phyloP scores from a whole-genome alignment of 2,329 filamentous ascomycete genomes.

The Diaporthe sp. region DNA sequence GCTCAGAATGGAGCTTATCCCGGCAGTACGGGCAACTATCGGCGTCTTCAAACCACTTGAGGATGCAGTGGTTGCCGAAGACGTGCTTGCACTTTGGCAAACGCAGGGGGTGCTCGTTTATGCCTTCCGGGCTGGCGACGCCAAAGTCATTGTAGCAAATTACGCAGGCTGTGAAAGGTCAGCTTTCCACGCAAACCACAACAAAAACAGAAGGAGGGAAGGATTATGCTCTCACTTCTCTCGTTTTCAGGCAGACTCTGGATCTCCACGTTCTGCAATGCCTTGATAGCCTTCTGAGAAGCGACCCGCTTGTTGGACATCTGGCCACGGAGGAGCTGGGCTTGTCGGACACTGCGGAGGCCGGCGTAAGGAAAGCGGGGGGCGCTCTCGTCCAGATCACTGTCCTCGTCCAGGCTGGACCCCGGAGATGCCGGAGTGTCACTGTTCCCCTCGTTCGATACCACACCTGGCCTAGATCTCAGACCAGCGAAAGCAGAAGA shows the following conservation, averaged over 20 bases:
- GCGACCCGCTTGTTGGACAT: slow-evolving; percentile 61
- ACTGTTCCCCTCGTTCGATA: slow-evolving; percentile 10
- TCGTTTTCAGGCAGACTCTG: slow-evolving; percentile 61
- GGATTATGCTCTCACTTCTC: slow-evolving; percentile 57
- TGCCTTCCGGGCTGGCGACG: slow-evolving; percentile 68
- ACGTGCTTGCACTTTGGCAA: slow-evolving; percentile 75
- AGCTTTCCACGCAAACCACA: slow-evolving; percentile 7
- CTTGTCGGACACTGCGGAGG: slow-evolving; percentile 35
- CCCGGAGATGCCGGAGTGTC: slow-evolving; percentile 17
- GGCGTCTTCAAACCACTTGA: slow-evolving; percentile 75
- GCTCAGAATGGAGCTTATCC: slow-evolving; percentile 70
- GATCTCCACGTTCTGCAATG: slow-evolving; percentile 62
- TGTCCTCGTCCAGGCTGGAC: slow-evolving; percentile 39
- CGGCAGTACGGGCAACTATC: slow-evolving; percentile 76
- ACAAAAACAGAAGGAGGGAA: slow-evolving; percentile 37
- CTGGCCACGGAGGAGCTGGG: slow-evolving; percentile 62
- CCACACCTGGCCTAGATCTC: slow-evolving; percentile 36
- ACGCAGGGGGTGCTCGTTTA: slow-evolving; percentile 69
- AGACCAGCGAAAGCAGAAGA: slow-evolving; percentile 7
- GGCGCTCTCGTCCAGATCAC: slow-evolving; percentile 50
- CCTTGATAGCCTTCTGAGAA: slow-evolving; percentile 61
- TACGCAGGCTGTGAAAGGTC: slow-evolving; percentile 63
- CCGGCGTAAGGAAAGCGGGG: slow-evolving; percentile 47
- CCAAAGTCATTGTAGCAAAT: slow-evolving; percentile 77
- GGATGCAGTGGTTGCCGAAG: slow-evolving; percentile 75